Base-by-base conservation (phyloP, 192 early-diverging fungal species). In the Radiomyces spectabilis region DNA sequence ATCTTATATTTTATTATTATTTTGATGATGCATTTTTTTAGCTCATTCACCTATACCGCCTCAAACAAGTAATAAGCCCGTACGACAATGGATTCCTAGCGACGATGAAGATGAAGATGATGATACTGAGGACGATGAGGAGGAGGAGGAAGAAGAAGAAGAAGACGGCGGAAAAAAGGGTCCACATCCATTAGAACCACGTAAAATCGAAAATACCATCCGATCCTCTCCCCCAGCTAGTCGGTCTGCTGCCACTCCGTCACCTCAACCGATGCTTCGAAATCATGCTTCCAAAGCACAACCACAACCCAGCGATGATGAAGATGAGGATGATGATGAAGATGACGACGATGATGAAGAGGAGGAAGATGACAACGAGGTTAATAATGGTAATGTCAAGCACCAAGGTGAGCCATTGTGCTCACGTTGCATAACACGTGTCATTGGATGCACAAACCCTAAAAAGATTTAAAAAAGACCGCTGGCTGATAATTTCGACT, bases 31-130 rank as follows among this genome's bases (percentile, higher is more conserved):
- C n/a, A n/a, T n/a, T n/a, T n/a, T n/a, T n/a, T n/a, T n/a, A n/a
- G n/a, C n/a, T n/a, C n/a, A n/a, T n/a, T n/a, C n/a, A n/a, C n/a
- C n/a, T n/a, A n/a, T n/a, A n/a, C n/a, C n/a, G n/a, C n/a, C n/a
- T n/a, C n/a, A 46, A 46, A 27, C 51, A 38, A 37, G 12, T 22
- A 10, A 13, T 52, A 52, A 52, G 19, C 8, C 31, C 5, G 30
- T 16, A 1, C 44, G 47, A 21, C 22, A 41, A 24, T 45, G 43
- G 19, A 31, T 51, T 33, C 45, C 64, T 10, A 55, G 52, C 18
- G 57, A 59, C 51, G 64, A 66, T 51, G 64, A 65, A 29, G 48
- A 56, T 0, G 44, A 41, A 3, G 44, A 63, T 1, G 57, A 59
- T 0, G 57, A 59, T 0, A 31, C 33, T 0, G 57, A 59, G 0